These are phyloP conservation scores for Pythium catenulatum DNA, from an alignment of 352 stramenopile genomes.

Conservation along the genomic window DNA sequence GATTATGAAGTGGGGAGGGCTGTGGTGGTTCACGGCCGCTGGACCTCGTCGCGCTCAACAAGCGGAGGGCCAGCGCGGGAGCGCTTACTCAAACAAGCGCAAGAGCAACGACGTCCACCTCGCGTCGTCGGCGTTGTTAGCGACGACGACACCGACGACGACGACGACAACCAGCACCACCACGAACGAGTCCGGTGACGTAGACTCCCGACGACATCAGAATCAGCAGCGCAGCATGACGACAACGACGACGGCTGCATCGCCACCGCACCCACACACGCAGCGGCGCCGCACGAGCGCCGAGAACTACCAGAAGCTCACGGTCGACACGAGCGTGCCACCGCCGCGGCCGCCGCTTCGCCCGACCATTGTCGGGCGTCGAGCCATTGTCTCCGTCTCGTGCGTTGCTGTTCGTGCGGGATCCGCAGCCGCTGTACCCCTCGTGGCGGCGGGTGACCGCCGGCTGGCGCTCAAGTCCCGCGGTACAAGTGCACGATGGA, in stretches of 20 bases:
- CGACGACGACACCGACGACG: background rate
- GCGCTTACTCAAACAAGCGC: constrained; percentile 63
- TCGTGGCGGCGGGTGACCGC: constrained; percentile 67
- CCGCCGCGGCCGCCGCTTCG: constrained; percentile 23
- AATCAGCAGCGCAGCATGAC: background rate
- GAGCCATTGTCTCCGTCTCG: background rate
- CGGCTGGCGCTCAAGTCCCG: constrained; percentile 80
- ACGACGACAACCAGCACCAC: background rate
- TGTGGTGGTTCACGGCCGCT: constrained; percentile 38
- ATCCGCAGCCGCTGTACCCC: constrained; percentile 30
- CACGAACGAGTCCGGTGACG: too few species aligned
- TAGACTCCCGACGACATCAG: too few species aligned
- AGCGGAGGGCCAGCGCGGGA: constrained; percentile 66
- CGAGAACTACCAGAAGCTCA: constrained; percentile 40
- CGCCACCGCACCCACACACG: background rate
- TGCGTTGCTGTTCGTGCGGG: background rate
- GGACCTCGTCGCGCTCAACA: constrained; percentile 76
- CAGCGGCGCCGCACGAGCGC: constrained; percentile 24
- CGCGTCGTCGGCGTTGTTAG: too few species aligned
- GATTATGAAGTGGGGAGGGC: background rate
- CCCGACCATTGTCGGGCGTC: background rate
- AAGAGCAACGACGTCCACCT: constrained; percentile 71
- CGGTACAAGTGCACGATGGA: constrained; percentile 87
- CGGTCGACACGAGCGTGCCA: constrained; percentile 25
- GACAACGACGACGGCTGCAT: constrained; percentile 33